These are phyloP conservation scores for Penicillium sp. DNA, from an alignment of 2,329 filamentous ascomycete genomes.

Conservation along the genomic window DNA sequence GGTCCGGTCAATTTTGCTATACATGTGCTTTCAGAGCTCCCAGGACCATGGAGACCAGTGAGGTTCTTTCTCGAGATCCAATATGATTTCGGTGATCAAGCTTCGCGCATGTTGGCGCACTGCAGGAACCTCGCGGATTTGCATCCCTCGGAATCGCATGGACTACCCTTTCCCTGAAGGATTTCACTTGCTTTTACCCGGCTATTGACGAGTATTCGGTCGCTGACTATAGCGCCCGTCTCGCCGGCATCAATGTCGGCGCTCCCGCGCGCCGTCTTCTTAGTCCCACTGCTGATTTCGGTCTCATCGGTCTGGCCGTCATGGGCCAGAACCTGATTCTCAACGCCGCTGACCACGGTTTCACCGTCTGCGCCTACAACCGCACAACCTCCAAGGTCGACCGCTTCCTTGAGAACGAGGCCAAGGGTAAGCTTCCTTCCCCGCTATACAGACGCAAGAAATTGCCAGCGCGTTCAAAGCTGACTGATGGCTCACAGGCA, in stretches of 20 bases:
- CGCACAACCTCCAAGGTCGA: constrained; percentile 98
- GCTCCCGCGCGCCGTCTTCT: constrained; percentile 55
- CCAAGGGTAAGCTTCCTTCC: constrained; percentile 62
- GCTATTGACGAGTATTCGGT: constrained; percentile 37
- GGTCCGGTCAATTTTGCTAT: not conserved
- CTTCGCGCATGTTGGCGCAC: not conserved
- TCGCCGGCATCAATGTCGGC: constrained; percentile 72
- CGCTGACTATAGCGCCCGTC: constrained; percentile 66
- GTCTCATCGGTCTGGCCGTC: constrained; percentile 89
- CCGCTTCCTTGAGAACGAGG: constrained; percentile 85
- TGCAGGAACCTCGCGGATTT: not conserved
- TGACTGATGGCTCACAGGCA: constrained; percentile 58
- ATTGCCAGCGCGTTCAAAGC: not conserved
- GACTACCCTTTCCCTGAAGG: not conserved
- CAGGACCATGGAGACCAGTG: not conserved
- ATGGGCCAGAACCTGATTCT: constrained; percentile 88
- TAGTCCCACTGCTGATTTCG: constrained; percentile 72
- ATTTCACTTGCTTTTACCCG: constrained; percentile 16
- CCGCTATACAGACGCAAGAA: not conserved
- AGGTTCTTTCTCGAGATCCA: not conserved
- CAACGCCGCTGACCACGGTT: constrained; percentile 87
- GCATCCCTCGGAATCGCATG: constrained; percentile 11
- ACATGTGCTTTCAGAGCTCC: not conserved
- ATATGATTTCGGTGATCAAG: not conserved
- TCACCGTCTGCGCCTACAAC: constrained; percentile 98